Conservation (phyloP, 1,139 yeast species). For the Nakaseomyces nivariensis region DNA sequence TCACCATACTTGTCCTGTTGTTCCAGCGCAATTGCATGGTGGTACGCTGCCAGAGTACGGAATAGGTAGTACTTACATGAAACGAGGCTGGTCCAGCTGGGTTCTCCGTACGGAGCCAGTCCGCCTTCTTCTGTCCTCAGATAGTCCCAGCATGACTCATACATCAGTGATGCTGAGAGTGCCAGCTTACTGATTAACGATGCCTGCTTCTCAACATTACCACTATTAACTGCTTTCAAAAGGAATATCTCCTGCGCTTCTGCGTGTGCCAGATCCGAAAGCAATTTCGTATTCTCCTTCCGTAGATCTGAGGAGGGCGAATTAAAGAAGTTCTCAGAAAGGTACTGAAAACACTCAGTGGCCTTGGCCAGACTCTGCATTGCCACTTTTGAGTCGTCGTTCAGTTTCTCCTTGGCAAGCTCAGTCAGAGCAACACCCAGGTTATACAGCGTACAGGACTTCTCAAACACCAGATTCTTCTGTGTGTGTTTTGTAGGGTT, state of each 20-base stretch:
- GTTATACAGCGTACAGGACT: slow-evolving; percentile 76
- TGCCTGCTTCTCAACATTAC: slow-evolving; percentile 36
- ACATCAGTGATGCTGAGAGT: slow-evolving; percentile 47
- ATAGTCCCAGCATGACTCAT: slow-evolving; percentile 41
- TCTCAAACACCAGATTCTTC: slow-evolving; percentile 73
- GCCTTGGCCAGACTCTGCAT: slow-evolving; percentile 61
- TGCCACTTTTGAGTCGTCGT: slow-evolving; percentile 48
- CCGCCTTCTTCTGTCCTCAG: slow-evolving; percentile 36
- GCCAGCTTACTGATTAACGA: slow-evolving; percentile 69
- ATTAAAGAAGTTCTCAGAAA: slow-evolving; percentile 75
- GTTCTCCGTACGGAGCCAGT: slow-evolving; percentile 32
- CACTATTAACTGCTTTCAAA: slow-evolving; percentile 44
- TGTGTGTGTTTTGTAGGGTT: slow-evolving; percentile 46
- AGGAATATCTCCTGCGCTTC: slow-evolving; percentile 85
- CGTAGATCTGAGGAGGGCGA: slow-evolving; percentile 78
- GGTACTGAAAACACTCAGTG: slow-evolving; percentile 64
- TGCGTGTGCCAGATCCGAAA: slow-evolving; percentile 60
- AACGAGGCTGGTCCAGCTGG: slow-evolving; percentile 35
- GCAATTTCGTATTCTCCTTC: slow-evolving; percentile 58
- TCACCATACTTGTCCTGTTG: slow-evolving; percentile 55
- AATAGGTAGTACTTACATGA: slow-evolving; percentile 39
- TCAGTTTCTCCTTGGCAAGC: slow-evolving; percentile 33
- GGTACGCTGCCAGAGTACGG: slow-evolving; percentile 38
- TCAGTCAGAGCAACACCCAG: slow-evolving; percentile 49
- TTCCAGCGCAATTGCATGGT: slow-evolving; percentile 32